Evolutionary conservation across 2,329 filamentous ascomycete species (phyloP).

Genomic region (Colletotrichum brevisporum): DNA sequence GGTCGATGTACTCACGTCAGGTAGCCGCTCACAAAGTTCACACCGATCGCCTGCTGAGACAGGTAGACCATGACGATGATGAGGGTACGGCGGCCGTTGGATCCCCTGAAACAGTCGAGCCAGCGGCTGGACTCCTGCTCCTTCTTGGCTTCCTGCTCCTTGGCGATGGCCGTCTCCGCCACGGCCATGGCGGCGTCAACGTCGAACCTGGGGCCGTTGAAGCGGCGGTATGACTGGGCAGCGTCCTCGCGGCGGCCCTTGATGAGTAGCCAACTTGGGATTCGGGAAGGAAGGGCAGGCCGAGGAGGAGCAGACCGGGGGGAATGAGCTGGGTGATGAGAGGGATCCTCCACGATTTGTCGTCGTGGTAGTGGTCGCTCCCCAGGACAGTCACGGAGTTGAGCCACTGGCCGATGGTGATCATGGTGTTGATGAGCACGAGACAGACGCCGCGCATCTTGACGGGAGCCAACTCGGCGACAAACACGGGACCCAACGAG

Average conservation of each 20-base stretch:
- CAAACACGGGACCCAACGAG: constrained; percentile 49
- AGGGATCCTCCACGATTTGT: constrained; percentile 48
- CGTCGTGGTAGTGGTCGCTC: constrained; percentile 38
- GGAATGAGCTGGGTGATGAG: constrained; percentile 49
- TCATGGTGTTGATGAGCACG: constrained; percentile 50
- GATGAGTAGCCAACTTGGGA: constrained; percentile 44
- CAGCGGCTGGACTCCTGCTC: constrained; percentile 42
- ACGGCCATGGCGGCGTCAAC: constrained; percentile 44
- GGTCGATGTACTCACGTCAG: constrained; percentile 43
- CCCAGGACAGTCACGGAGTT: constrained; percentile 36
- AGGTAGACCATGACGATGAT: constrained; percentile 51
- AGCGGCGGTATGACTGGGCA: constrained; percentile 42
- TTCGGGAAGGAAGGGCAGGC: constrained; percentile 43
- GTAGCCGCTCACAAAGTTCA: constrained; percentile 49
- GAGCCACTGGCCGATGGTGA: constrained; percentile 47
- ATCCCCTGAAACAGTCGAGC: constrained; percentile 48
- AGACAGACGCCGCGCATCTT: constrained; percentile 49
- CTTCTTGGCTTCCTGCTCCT: constrained; percentile 44
- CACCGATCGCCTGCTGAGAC: constrained; percentile 49
- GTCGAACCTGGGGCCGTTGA: constrained; percentile 47
- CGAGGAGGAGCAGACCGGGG: constrained; percentile 44
- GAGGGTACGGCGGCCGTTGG: constrained; percentile 46
- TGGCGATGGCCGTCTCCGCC: constrained; percentile 43
- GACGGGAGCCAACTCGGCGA: constrained; percentile 50
- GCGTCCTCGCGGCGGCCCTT: constrained; percentile 41